Conservation (phyloP, 202 grass and related monocot species). For the Schoenoplectus tabernaemontani region DNA sequence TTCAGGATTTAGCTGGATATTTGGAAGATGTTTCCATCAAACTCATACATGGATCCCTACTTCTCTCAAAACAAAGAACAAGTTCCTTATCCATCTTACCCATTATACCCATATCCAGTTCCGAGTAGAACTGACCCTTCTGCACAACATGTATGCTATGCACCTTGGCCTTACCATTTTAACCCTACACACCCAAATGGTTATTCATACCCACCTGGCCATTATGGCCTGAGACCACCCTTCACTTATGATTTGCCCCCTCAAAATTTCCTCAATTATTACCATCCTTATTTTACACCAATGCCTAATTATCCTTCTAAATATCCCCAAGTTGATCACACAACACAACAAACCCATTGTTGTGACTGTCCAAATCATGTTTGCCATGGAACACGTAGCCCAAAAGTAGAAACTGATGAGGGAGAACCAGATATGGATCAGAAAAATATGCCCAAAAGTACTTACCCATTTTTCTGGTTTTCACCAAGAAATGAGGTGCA, state of each 20-base stretch:
- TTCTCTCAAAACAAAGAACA: slow-evolving; percentile 42
- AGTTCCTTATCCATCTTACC: slow-evolving; percentile 32
- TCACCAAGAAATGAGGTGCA: slow-evolving; percentile 20
- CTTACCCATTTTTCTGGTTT: slow-evolving; percentile 33
- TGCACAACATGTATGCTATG: slow-evolving; percentile 22
- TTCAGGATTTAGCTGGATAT: neutral
- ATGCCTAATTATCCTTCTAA: slow-evolving; percentile 28
- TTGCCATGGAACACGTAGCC: slow-evolving; percentile 30
- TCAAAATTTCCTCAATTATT: slow-evolving; percentile 25
- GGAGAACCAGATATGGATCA: slow-evolving; percentile 31
- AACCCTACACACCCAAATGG: slow-evolving; percentile 18
- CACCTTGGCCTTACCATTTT: slow-evolving; percentile 31
- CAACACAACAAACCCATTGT: slow-evolving; percentile 35
- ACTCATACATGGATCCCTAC: slow-evolving; percentile 56
- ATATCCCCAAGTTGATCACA: slow-evolving; percentile 32
- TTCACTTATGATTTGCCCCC: slow-evolving; percentile 39
- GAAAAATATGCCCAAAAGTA: slow-evolving; percentile 32
- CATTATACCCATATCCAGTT: slow-evolving; percentile 23
- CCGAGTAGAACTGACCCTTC: slow-evolving; percentile 21
- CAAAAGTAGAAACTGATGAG: slow-evolving; percentile 53
- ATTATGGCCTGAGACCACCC: slow-evolving; percentile 47
- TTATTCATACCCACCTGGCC: slow-evolving; percentile 34
- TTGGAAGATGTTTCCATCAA: slow-evolving; percentile 41
- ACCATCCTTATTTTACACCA: slow-evolving; percentile 31
- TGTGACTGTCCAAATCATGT: slow-evolving; percentile 66